Evolutionary conservation across 257 asterid genomes (phyloP), one percentile per base, ranked within the genome.

Genomic region (Knoxia roxburghii): DNA sequence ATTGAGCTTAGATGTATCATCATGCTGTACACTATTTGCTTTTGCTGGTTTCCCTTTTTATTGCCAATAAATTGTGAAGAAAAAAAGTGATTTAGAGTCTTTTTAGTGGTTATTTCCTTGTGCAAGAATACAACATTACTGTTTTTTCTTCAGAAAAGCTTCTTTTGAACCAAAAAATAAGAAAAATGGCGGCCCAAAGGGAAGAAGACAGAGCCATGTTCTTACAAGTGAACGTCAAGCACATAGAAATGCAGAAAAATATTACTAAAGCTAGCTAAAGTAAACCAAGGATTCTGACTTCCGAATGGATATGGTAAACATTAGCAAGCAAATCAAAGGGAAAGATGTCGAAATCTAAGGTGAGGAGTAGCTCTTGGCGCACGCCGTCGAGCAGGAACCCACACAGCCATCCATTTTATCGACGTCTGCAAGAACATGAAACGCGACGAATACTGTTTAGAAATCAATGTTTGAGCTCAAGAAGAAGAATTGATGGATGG

Each of bases 301-400:
- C 46, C 10, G 46, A 41, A 41, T 7, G 46, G 9, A 41, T 41
- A 6, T 1, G 5, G 46, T 23, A 30, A 54, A 54, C 60, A 0
- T n/a, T n/a, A 32, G 5, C 3, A 32, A 7, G 14, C 27, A 11
- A 18, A 9, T 9, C 40, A 14, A 12, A 53, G 24, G 2, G 0
- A 65, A 13, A n/a, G 7, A 60, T 13, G 5, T 6, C 15, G 39
- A 68, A 33, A 12, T n/a, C 69, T 69, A 78, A 59, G 79, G 83
- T 9, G 76, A 77, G 24, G 79, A 53, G 81, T 79, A 89, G 82
- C 74, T 82, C 74, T 70, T 86, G 79, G 43, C 76, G 86, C 98
- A 92, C 77, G 57, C 82, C 67, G 74, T 80, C 29, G 94, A 83
- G 84, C 98, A 92, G 8, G 96, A 87, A 66, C 95, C 98, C 78